Evolutionary conservation across 75 land plant genomes (phyloP).

Genomic region (Pinus taeda): DNA sequence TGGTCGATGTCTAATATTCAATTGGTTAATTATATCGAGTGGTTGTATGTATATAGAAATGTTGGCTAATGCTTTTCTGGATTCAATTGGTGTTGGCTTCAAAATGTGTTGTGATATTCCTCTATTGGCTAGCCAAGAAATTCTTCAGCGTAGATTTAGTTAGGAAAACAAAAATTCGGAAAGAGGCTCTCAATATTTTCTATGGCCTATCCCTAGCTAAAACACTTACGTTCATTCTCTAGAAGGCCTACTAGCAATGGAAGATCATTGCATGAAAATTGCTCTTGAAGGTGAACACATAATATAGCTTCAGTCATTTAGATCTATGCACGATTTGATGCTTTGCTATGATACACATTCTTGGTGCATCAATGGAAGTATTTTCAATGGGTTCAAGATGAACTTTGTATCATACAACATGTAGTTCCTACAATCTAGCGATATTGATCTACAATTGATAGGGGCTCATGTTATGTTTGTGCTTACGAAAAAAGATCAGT

Average conservation of each 20-base stretch:
- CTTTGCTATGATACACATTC: conserved; percentile 85
- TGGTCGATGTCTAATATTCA: conserved; percentile 63
- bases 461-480: conserved; percentile 47
- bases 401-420: conserved; percentile 63
- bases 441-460: conserved; percentile 54
- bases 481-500: conserved; percentile 23
- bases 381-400: conserved; percentile 84
- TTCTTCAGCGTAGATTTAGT: conserved; percentile 38
- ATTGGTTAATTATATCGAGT: conserved; percentile 50
- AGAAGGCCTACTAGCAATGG: conserved; percentile 76
- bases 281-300: conserved; percentile 46
- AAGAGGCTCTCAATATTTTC: conserved; percentile 56
- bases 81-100: conserved; percentile 59
- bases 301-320: conserved; percentile 27
- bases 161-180: conserved; percentile 33
- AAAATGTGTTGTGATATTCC: conserved; percentile 53
- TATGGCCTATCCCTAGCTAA: conserved; percentile 62
- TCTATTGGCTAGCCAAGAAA: conserved; percentile 45
- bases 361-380: conserved; percentile 61
- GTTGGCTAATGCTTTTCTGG: conserved; percentile 60
- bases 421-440: conserved; percentile 49
- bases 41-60: conserved; percentile 51
- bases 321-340: conserved; percentile 22
- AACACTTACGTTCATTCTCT: conserved; percentile 60
- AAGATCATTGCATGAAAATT: conserved; percentile 43